Conservation (phyloP, 345 rosid genomes). For the Xanthoceras sorbifolium region DNA sequence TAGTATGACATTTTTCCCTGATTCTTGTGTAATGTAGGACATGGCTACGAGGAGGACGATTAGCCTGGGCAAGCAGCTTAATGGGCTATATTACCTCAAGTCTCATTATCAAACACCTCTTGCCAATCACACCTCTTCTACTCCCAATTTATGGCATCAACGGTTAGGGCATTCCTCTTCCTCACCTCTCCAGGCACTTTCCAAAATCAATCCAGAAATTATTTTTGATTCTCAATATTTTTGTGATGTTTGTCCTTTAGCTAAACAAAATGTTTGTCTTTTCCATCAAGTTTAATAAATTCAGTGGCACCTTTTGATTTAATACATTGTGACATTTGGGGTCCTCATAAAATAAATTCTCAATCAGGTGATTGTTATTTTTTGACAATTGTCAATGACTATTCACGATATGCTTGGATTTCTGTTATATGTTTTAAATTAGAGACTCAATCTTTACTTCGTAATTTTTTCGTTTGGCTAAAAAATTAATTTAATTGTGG, state of each 20-base stretch:
- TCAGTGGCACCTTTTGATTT: neutral
- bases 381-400: conserved; percentile 14
- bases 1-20: neutral
- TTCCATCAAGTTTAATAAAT: neutral
- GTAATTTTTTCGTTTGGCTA: neutral
- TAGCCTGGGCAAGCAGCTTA: conserved; percentile 8
- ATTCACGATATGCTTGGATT: conserved; percentile 1
- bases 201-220: neutral
- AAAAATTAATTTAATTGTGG: neutral
- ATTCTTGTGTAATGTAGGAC: conserved; percentile 9
- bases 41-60: neutral
- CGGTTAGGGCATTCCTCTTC: neutral
- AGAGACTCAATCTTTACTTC: neutral
- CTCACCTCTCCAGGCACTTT: neutral
- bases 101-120: neutral
- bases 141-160: conserved; percentile 16
- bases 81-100: neutral
- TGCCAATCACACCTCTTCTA: neutral
- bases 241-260: neutral
- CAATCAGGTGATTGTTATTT: neutral
- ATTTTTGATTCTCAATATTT: neutral
- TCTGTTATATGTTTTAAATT: conserved; percentile 12
- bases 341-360: neutral
- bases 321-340: conserved; percentile 12
- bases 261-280: neutral